Conservation (phyloP, 108 stramenopile species). For the Nannochloropsis salina region DNA sequence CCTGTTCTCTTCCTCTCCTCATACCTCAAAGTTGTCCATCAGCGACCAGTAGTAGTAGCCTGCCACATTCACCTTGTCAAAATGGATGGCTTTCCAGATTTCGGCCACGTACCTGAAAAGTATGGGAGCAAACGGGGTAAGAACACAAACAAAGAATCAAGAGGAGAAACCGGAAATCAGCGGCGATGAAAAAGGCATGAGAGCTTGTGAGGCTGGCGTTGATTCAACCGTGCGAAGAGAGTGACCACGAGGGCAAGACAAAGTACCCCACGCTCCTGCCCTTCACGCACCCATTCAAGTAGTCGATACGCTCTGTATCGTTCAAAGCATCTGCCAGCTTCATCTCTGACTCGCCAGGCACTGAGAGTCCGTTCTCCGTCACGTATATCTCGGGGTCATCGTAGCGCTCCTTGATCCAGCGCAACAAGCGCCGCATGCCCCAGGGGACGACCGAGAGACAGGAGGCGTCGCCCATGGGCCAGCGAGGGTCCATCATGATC, state of each 20-base stretch:
- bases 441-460: constrained; percentile 52
- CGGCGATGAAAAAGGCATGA: no score
- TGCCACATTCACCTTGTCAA: constrained; percentile 62
- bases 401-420: constrained; percentile 52
- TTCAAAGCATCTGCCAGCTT: constrained; percentile 31
- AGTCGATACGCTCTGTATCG: constrained; percentile 40
- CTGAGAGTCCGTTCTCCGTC: constrained; percentile 55
- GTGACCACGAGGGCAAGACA: background rate
- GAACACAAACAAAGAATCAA: background rate
- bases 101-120: constrained; percentile 27
- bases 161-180: no score
- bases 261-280: background rate
- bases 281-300: constrained; percentile 27
- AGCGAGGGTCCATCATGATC: constrained; percentile 30
- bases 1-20: background rate
- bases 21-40: constrained; percentile 76
- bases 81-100: constrained; percentile 38
- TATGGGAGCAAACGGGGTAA: background rate
- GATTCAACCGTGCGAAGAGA: background rate
- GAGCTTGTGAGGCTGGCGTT: no score
- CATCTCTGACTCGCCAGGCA: constrained; percentile 24
- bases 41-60: constrained; percentile 91
- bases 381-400: constrained; percentile 40
- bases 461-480: constrained; percentile 45
- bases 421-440: constrained; percentile 46